Base-by-base conservation (phyloP, 139 green algal species). In the Picochlorum sp. region DNA sequence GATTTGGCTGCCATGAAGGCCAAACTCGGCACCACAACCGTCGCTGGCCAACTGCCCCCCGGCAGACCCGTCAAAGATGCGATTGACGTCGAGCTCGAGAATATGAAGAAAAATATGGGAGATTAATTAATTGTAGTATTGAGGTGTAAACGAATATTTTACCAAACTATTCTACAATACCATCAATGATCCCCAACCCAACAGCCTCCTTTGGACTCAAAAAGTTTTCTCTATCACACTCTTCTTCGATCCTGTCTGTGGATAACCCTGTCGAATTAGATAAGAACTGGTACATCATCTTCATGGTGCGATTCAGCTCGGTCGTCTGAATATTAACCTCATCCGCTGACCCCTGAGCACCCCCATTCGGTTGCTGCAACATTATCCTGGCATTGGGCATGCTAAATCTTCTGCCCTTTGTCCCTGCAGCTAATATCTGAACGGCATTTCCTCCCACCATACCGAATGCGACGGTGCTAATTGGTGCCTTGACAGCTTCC, bases 311-410 rank as follows among this genome's bases (percentile, higher is more conserved):
- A 60, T 83, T 85, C 3, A 85, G 68, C 65, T 90, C 83, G 16
- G 64, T 67, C 18, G 79, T 77, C 23, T 76, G 68, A 58, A 90
- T 88, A 66, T 85, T 88, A 57, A 85, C 78, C 66, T 90, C 83
- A 45, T 86, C 73, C 30, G 81, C 75, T 6, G 81, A 87, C 20
- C 83, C 83, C 66, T 72, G 70, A 31, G 74, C 64, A 28, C 83
- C 83, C 18, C 79, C 76, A 72, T 88, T 85, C 18, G 92, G 92
- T 77, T 98, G 92, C 51, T 95, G 87, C 79, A 98, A 86, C 81
- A 97, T 90, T 75, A 97, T 89, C 16, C 91, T 78, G 0, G 88
- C 82, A 76, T 84, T 92, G 50, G 86, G 84, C 92, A 98, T 98
- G 24, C 79, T 74, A 62, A 81, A 95, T 9, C 92, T 82, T 71